phyloP scores from a whole-genome alignment of 805 yeast species.

The Ogataea parapolymorpha region DNA sequence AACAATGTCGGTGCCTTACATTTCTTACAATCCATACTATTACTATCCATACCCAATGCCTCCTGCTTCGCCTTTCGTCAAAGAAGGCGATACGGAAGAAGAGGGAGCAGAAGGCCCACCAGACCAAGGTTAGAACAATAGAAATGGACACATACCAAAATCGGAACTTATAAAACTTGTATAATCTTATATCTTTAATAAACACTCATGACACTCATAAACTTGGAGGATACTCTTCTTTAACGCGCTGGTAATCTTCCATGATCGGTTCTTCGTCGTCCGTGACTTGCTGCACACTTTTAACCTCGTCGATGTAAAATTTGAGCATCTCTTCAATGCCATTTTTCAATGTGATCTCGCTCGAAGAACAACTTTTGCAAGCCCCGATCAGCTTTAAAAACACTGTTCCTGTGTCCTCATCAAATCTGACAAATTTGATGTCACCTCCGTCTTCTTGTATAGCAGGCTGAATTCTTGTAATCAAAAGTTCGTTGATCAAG shows the following conservation, averaged over 20 bases:
- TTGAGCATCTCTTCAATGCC: constrained; percentile 97
- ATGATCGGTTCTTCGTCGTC: constrained; percentile 65
- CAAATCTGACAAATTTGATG: constrained; percentile 81
- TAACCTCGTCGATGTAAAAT: constrained; percentile 95
- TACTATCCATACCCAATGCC: constrained; percentile 21
- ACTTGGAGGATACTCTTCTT: constrained; percentile 35
- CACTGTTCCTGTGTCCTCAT: constrained; percentile 83
- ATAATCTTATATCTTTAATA: constrained; percentile 3
- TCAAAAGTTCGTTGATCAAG: constrained; percentile 88
- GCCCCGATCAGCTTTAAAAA: constrained; percentile 91
- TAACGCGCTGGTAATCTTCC: neutral
- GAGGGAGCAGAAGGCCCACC: neutral
- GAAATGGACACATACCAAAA: neutral
- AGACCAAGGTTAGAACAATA: neutral
- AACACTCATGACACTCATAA: constrained; percentile 22
- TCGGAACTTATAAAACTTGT: neutral
- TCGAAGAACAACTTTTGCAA: constrained; percentile 87
- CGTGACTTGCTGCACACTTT: constrained; percentile 80
- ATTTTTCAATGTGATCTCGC: constrained; percentile 87
- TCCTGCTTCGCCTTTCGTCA: constrained; percentile 1
- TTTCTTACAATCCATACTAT: constrained; percentile 21
- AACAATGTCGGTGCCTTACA: constrained; percentile 15
- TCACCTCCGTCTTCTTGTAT: constrained; percentile 99
- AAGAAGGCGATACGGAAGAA: neutral
- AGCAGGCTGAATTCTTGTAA: constrained; percentile 94